phyloP scores from a whole-genome alignment of 441 rosid species.

The Lepidium campestre region DNA sequence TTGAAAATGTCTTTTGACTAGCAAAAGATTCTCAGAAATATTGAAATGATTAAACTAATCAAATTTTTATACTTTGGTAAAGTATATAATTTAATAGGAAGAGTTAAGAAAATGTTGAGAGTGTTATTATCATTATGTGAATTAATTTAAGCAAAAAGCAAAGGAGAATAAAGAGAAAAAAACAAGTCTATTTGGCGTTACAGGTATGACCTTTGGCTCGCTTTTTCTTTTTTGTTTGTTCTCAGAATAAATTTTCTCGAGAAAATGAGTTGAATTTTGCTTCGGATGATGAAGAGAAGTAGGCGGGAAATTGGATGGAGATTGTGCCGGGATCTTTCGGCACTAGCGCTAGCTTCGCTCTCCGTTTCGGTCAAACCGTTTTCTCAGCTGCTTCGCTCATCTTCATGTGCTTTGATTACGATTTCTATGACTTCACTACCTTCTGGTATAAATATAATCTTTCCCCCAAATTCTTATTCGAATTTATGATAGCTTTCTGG shows the following conservation, averaged over 20 bases:
- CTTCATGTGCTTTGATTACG: slow-evolving; percentile 54
- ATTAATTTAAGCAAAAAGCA: too few relatives aligned
- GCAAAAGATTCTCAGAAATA: background rate
- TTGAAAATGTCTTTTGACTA: background rate
- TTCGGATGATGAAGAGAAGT: slow-evolving; percentile 15
- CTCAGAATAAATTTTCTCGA: background rate
- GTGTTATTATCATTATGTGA: too few relatives aligned
- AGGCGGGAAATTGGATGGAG: slow-evolving; percentile 24
- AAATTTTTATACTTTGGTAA: background rate
- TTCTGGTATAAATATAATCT: slow-evolving; percentile 55
- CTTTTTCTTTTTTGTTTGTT: background rate
- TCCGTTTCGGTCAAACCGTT: slow-evolving; percentile 55
- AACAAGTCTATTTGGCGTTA: slow-evolving; percentile 23
- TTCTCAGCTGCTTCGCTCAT: slow-evolving; percentile 57
- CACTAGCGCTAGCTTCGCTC: slow-evolving; percentile 66
- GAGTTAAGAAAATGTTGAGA: background rate
- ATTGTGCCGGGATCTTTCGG: slow-evolving; percentile 60
- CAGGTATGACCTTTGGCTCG: slow-evolving; percentile 12
- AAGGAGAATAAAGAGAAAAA: background rate
- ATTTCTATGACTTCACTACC: slow-evolving; percentile 51
- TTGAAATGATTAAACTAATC: background rate
- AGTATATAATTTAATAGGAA: background rate
- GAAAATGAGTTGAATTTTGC: slow-evolving; percentile 7
- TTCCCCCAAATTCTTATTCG: background rate
- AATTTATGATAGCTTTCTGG: background rate